Percentiles rank a stretch among this genome's conserved stretches.
Conservation (phyloP, 2,329 filamentous ascomycete genomes). For the Cytospora paraplurivora region DNA sequence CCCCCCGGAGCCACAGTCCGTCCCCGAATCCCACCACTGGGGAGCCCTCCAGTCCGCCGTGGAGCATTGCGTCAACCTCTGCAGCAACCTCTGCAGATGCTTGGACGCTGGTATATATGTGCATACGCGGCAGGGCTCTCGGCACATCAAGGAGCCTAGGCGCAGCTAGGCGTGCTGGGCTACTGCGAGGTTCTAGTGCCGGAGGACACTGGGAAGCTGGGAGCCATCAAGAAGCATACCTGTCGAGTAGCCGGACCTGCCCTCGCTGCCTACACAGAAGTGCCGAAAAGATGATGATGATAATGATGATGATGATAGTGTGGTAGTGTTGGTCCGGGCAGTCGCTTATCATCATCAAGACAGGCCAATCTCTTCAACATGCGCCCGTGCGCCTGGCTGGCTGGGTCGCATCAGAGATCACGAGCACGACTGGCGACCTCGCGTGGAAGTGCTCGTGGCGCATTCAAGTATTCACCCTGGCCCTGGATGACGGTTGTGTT, state of each 20-base stretch:
- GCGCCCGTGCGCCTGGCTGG: background rate
- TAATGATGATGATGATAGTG: no score
- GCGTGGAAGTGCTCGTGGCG: background rate
- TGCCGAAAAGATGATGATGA: background rate
- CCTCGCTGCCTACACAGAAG: no score
- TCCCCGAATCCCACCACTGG: background rate
- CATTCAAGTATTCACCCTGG: background rate
- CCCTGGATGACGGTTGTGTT: background rate
- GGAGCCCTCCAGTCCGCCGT: background rate
- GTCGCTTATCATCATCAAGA: background rate
- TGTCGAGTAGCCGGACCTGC: no score
- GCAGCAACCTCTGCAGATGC: background rate
- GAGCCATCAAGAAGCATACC: background rate
- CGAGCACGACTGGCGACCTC: background rate
- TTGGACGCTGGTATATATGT: background rate
- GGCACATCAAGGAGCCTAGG: background rate
- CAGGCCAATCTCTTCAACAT: background rate
- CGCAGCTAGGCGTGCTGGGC: no score
- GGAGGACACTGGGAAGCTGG: no score
- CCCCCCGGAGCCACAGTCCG: background rate
- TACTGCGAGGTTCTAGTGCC: no score
- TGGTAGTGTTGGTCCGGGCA: no score
- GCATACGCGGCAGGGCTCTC: background rate
- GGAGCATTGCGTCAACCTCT: conserved; percentile 1
- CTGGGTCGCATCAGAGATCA: background rate